Percentiles rank a stretch among this genome's conserved stretches.
Conservation (phyloP, 345 rosid species). For the Eucalyptus grandis region DNA sequence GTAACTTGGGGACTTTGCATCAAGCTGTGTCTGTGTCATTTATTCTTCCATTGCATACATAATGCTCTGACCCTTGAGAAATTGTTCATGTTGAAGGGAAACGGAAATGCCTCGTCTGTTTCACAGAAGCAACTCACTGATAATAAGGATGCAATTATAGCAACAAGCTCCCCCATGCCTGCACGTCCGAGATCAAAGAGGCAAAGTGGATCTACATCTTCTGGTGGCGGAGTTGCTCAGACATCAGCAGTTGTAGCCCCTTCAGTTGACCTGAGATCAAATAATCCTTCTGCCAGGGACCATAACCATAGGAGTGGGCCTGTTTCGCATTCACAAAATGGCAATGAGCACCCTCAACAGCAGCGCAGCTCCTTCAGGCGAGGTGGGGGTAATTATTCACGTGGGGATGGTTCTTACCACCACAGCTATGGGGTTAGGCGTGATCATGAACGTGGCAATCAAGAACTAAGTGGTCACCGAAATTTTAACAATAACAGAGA, state of each 20-base stretch:
- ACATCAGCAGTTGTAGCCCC: slow-evolving; percentile 18
- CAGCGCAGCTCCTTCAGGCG: slow-evolving; percentile 48
- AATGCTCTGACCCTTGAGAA: background rate
- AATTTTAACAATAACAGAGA: slow-evolving; percentile 53
- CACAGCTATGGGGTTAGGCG: slow-evolving; percentile 69
- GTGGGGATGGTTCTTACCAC: slow-evolving; percentile 62
- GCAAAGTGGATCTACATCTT: slow-evolving; percentile 13
- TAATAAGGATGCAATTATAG: slow-evolving; percentile 13
- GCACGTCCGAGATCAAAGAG: slow-evolving; percentile 28
- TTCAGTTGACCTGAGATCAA: slow-evolving; percentile 14
- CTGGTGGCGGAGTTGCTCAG: slow-evolving; percentile 28
- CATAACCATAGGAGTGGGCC: slow-evolving; percentile 40
- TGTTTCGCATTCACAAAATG: slow-evolving; percentile 32
- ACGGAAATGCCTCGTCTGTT: slow-evolving; percentile 2
- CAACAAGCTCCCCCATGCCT: slow-evolving; percentile 14
- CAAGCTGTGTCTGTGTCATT: background rate
- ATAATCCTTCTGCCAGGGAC: slow-evolving; percentile 42
- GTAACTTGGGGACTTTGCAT: background rate
- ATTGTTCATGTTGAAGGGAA: slow-evolving; percentile 13
- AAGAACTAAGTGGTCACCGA: slow-evolving; percentile 49
- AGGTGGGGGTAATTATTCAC: slow-evolving; percentile 34
- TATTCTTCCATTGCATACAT: background rate
- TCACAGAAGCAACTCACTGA: slow-evolving; percentile 21
- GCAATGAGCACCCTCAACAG: slow-evolving; percentile 53
- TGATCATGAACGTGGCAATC: slow-evolving; percentile 63